Base-by-base conservation (phyloP, 2,329 filamentous ascomycete genomes). In the Colletotrichum limetticola region DNA sequence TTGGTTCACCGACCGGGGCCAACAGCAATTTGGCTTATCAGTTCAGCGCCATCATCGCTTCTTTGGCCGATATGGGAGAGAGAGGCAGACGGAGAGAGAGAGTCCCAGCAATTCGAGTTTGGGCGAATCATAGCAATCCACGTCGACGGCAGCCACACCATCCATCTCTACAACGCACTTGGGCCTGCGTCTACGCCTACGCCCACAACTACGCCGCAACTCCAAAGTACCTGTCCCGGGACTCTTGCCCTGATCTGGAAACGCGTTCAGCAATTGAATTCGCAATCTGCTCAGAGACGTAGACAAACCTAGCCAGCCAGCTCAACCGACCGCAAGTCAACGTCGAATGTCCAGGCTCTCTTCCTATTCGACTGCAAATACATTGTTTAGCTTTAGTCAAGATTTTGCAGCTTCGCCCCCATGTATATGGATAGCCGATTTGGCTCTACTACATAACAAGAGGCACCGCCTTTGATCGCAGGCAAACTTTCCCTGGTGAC, bases 111-210 rank as follows among this genome's bases (percentile, higher is more conserved):
- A 12, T 26, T 72, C 66, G 55, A 73, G 53, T 61, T 55, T 63
- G 67, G 53, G 62, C 74, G 74, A 75, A 75, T 75, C 74, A 75
- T 35, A 69, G 68, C 65, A 57, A 75, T 69, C 74, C 74, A 75
- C 74, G 74, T 75, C 67, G 70, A 66, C 57, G 69, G 49, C 73
- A 30, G 58, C 68, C 72, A 75, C 74, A 71, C 74, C 71, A 75
- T 63, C 66, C 32, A 24, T 49, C 19, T 49, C 19, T 49, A 55
- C 56, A 58, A 63, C 53, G 55, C 66, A 69, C 19, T 67, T 30
- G 32, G 16, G 32, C 46, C 66, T 56, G 64, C 66, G 53, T 19
- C 70, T 63, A 56, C 70, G 55, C 46, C 66, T 60, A 69, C 66
- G 53, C 24, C 70, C 59, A 56, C 66, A 35, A 64, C 42, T 42